Conservation (phyloP, 2,329 filamentous ascomycete species). For the Fusarium palustre region DNA sequence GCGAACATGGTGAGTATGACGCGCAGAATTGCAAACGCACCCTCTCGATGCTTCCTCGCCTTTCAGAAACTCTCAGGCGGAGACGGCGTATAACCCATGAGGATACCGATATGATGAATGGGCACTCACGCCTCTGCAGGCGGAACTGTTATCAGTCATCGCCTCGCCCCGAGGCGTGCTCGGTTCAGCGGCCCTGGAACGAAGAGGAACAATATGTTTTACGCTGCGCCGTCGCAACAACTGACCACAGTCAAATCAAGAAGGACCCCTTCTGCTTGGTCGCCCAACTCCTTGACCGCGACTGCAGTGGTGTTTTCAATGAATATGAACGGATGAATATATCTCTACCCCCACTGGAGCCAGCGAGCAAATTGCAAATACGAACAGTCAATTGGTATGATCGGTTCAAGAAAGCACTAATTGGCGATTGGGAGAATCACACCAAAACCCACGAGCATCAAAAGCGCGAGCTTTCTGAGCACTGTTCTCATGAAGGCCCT, state of each 20-base stretch:
- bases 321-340: conserved; percentile 47
- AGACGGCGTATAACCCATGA: conserved; percentile 36
- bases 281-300: conserved; percentile 62
- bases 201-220: conserved; percentile 63
- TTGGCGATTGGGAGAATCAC: conserved; percentile 67
- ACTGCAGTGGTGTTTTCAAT: conserved; percentile 63
- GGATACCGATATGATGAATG: conserved; percentile 27
- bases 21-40: conserved; percentile 64
- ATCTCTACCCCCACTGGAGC: conserved; percentile 41
- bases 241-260: conserved; percentile 55
- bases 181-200: conserved; percentile 55
- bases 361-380: conserved; percentile 51
- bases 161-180: conserved; percentile 37
- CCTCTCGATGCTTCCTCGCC: conserved; percentile 60
- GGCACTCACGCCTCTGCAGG: conserved; percentile 49
- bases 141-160: conserved; percentile 57
- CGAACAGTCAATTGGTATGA: conserved; percentile 68
- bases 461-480: conserved; percentile 68
- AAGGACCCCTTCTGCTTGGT: conserved; percentile 62
- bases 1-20: conserved; percentile 71
- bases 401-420: conserved; percentile 64
- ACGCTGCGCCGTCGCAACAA: conserved; percentile 59
- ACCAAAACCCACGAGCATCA: conserved; percentile 68
- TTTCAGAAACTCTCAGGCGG: conserved; percentile 50
- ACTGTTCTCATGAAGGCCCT: conserved; percentile 76